These are phyloP conservation scores for Erigeron philadelphicus DNA, from an alignment of 140 eudicot genomes.

Conservation along the genomic window DNA sequence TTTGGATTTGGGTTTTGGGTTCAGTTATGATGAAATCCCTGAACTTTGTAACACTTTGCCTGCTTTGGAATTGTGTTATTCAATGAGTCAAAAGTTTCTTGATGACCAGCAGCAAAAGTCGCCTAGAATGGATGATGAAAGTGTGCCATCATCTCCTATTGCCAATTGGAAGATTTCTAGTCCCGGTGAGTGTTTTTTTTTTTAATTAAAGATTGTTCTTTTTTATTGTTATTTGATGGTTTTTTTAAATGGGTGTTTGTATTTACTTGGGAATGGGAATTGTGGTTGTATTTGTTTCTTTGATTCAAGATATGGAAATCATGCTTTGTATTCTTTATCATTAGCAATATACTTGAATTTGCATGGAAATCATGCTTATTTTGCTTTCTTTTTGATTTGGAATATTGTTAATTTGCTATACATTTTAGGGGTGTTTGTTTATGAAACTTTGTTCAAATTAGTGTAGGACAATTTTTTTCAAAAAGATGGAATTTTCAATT, in stretches of 20 bases:
- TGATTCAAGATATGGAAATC: no score
- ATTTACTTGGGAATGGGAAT: no score
- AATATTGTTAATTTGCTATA: no score
- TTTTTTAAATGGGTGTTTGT: neutral
- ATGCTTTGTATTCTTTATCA: no score
- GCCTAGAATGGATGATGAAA: slow-evolving; percentile 27
- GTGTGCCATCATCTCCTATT: slow-evolving; percentile 42
- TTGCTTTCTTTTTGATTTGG: no score
- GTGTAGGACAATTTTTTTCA: no score
- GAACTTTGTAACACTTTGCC: slow-evolving; percentile 77
- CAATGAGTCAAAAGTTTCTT: slow-evolving; percentile 72
- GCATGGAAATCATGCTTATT: no score
- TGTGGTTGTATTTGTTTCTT: no score
- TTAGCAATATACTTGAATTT: no score
- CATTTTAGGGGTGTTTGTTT: no score
- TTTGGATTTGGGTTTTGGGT: slow-evolving; percentile 78
- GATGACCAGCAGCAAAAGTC: slow-evolving; percentile 53
- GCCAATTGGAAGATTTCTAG: slow-evolving; percentile 86
- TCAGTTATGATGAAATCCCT: slow-evolving; percentile 71
- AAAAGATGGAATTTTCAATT: no score
- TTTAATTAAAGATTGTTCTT: neutral
- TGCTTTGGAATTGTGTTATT: slow-evolving; percentile 78
- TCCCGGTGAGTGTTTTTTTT: slow-evolving; percentile 47
- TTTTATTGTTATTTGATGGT: neutral
- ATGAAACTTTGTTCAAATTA: no score